Evolutionary conservation across 305 asterid species (phyloP).

Genomic region (Fraxinus xanthoxyloides): DNA sequence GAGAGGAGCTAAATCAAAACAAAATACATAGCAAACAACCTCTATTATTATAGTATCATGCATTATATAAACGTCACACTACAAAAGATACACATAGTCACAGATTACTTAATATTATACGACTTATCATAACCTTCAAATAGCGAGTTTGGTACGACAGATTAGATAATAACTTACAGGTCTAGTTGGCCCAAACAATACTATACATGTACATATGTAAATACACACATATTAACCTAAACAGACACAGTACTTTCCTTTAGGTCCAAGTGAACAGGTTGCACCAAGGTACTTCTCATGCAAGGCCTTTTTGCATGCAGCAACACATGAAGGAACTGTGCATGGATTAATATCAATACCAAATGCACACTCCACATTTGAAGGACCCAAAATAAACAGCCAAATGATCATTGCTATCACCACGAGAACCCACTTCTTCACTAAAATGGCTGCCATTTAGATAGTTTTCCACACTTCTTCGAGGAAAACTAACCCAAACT

Average conservation of each 20-base stretch:
- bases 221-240: constrained; percentile 29
- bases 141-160: neutral
- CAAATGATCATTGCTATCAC: constrained; percentile 16
- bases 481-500: neutral
- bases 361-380: constrained; percentile 43
- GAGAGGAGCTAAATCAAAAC: neutral
- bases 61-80: neutral
- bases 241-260: constrained; percentile 54
- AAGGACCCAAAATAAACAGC: constrained; percentile 26
- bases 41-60: neutral
- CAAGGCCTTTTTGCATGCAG: constrained; percentile 47
- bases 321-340: constrained; percentile 42
- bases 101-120: neutral
- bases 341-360: constrained; percentile 54
- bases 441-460: constrained; percentile 18
- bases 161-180: neutral
- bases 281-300: constrained; percentile 40
- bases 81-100: neutral
- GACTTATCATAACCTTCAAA: neutral
- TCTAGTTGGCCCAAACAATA: neutral
- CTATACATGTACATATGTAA: neutral
- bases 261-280: constrained; percentile 46
- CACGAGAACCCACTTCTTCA: neutral
- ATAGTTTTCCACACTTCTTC: neutral
- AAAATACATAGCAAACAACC: neutral